Evolutionary conservation across 176 grass and related monocot genomes (phyloP).

Genomic region (Oryza glumipatula): DNA sequence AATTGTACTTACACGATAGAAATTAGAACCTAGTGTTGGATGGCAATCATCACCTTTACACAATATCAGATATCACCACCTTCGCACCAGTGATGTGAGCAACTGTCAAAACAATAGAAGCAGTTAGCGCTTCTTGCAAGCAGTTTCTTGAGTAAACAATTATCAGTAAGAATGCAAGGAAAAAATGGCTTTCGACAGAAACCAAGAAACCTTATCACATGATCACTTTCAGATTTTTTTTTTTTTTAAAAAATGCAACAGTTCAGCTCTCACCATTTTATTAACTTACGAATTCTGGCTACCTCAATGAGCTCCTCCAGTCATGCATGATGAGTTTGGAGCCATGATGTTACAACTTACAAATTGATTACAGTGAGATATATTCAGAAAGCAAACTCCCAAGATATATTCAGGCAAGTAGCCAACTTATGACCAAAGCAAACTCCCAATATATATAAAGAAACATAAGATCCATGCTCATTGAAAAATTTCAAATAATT

Average conservation of each 20-base stretch:
- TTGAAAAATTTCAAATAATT: neutral
- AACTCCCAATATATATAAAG: neutral
- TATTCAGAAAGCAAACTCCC: neutral
- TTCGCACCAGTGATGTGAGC: constrained; percentile 76
- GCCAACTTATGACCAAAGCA: neutral
- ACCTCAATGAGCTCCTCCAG: neutral
- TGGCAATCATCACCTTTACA: neutral
- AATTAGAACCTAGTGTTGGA: neutral
- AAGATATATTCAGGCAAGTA: neutral
- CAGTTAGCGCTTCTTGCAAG: neutral
- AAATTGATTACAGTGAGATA: neutral
- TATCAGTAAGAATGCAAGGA: neutral
- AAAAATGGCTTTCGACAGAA: neutral
- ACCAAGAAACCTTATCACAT: neutral
- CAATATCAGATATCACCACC: constrained; percentile 56
- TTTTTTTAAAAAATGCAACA: neutral
- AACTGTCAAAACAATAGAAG: constrained; percentile 43
- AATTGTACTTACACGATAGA: constrained; percentile 55
- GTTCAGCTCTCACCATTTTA: neutral
- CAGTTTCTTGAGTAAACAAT: neutral
- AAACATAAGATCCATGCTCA: neutral
- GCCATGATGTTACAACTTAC: neutral
- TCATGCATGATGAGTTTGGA: neutral
- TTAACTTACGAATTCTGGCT: neutral
- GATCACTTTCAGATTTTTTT: neutral